Percentiles rank a stretch among this genome's conserved stretches.
phyloP scores from a whole-genome alignment of 2,329 filamentous ascomycete genomes.

The Alternaria hordeiaustralica region DNA sequence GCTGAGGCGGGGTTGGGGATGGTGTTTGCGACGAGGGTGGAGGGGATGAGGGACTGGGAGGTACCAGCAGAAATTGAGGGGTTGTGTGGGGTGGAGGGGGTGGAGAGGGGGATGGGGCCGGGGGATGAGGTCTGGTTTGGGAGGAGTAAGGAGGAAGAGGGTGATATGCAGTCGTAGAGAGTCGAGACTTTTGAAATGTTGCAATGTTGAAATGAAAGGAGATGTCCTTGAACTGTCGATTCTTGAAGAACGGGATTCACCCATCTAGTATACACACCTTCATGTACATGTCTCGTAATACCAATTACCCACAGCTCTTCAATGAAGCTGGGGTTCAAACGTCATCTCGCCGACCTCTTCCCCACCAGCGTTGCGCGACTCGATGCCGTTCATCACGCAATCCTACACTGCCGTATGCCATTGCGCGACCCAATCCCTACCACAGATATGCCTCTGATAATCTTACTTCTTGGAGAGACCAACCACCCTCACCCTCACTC shows the following conservation, averaged over 20 bases:
- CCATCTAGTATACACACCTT: background rate
- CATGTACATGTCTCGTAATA: constrained; percentile 1
- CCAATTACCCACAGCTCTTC: background rate
- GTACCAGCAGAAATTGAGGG: constrained; percentile 55
- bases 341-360: background rate
- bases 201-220: background rate
- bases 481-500: constrained; percentile 39
- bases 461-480: too few species aligned
- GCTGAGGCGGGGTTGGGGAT: constrained; percentile 52
- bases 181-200: background rate
- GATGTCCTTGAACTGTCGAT: background rate
- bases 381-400: background rate
- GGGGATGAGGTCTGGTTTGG: constrained; percentile 58
- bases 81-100: constrained; percentile 57
- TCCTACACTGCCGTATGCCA: background rate
- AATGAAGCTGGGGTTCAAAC: background rate
- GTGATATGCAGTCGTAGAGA: background rate
- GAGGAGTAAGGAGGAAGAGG: constrained; percentile 6
- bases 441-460: background rate
- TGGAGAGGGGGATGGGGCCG: constrained; percentile 53
- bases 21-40: constrained; percentile 62
- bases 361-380: background rate
- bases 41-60: constrained; percentile 52
- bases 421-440: background rate
- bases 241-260: background rate